Percentiles rank a stretch among this genome's conserved stretches.
Conservation (phyloP, 192 early-diverging fungal species). For the Entomortierella beljakovae region DNA sequence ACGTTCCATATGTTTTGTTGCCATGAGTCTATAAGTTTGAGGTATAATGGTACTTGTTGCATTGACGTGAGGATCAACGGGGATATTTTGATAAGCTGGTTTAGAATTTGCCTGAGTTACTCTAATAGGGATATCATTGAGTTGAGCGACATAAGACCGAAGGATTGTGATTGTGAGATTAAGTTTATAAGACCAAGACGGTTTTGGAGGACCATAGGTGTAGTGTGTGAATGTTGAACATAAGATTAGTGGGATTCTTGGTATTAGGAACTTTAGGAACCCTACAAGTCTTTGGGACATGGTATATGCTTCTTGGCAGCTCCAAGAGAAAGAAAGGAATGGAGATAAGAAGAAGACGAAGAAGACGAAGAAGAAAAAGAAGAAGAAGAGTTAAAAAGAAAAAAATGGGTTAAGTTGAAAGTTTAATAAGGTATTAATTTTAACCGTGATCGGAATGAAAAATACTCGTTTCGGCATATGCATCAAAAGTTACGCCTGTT, state of each 20-base stretch:
- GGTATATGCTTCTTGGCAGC: too few relatives aligned
- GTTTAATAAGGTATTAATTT: too few relatives aligned
- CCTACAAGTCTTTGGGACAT: slow-evolving; percentile 13
- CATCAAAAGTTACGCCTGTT: too few relatives aligned
- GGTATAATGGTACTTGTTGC: slow-evolving; percentile 34
- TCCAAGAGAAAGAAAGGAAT: too few relatives aligned
- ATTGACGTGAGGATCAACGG: slow-evolving; percentile 31
- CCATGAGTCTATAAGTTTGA: slow-evolving; percentile 41
- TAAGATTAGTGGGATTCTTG: slow-evolving; percentile 41
- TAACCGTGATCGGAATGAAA: too few relatives aligned
- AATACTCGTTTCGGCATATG: too few relatives aligned
- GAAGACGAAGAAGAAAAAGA: too few relatives aligned
- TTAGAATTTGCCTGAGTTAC: slow-evolving; percentile 45
- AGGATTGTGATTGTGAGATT: slow-evolving; percentile 44
- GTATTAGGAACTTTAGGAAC: slow-evolving; percentile 5
- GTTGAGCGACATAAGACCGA: slow-evolving; percentile 35
- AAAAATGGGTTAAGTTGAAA: too few relatives aligned
- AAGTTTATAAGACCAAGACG: slow-evolving; percentile 56
- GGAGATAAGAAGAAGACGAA: too few relatives aligned
- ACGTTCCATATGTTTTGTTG: slow-evolving; percentile 36
- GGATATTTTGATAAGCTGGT: slow-evolving; percentile 17
- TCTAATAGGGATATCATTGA: slow-evolving; percentile 45
- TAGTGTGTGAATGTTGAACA: slow-evolving; percentile 46
- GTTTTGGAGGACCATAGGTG: slow-evolving; percentile 55
- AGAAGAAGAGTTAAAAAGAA: too few relatives aligned